Percentiles rank a stretch among this genome's conserved stretches.
Evolutionary conservation across 495 filamentous ascomycete species (phyloP).

Genomic region (Trichoderma reesei): DNA sequence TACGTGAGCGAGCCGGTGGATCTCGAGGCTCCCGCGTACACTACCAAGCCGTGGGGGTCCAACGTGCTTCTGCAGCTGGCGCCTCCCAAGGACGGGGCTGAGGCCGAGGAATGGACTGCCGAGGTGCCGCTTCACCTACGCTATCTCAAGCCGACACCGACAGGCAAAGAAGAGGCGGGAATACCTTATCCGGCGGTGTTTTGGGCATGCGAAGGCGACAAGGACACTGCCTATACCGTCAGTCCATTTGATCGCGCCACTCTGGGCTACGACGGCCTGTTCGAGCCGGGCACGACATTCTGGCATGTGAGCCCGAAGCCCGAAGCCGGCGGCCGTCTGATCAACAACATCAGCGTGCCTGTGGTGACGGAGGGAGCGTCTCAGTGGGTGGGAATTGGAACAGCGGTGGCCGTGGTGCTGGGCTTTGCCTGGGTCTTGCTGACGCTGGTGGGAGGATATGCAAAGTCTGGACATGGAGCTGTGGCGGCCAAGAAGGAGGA

Average conservation of each 20-base stretch:
- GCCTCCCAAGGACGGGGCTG: slow-evolving; percentile 28
- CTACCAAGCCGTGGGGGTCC: slow-evolving; percentile 67
- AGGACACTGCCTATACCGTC: slow-evolving; percentile 59
- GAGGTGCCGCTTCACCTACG: slow-evolving; percentile 82
- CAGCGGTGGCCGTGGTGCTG: slow-evolving; percentile 53
- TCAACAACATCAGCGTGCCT: slow-evolving; percentile 59
- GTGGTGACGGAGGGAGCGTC: slow-evolving; percentile 56
- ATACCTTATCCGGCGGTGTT: slow-evolving; percentile 75
- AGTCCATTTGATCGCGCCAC: slow-evolving; percentile 81
- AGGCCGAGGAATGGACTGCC: slow-evolving; percentile 48
- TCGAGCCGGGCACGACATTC: slow-evolving; percentile 64
- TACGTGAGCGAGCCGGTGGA: slow-evolving; percentile 72
- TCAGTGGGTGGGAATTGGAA: slow-evolving; percentile 59
- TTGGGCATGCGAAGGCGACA: slow-evolving; percentile 79
- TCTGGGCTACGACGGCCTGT: slow-evolving; percentile 80
- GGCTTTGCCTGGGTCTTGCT: slow-evolving; percentile 71
- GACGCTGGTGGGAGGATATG: slow-evolving; percentile 43
- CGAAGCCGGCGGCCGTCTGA: slow-evolving; percentile 30
- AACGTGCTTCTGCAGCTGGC: slow-evolving; percentile 68
- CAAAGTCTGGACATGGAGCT: not conserved
- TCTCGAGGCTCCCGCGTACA: slow-evolving; percentile 87
- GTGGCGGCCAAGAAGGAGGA: not conserved
- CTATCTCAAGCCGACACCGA: slow-evolving; percentile 54
- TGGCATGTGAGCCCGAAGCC: slow-evolving; percentile 65
- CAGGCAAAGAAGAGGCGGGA: slow-evolving; percentile 38